Evolutionary conservation across 352 stramenopile species (phyloP).

Genomic region (Pythium rishiriense): DNA sequence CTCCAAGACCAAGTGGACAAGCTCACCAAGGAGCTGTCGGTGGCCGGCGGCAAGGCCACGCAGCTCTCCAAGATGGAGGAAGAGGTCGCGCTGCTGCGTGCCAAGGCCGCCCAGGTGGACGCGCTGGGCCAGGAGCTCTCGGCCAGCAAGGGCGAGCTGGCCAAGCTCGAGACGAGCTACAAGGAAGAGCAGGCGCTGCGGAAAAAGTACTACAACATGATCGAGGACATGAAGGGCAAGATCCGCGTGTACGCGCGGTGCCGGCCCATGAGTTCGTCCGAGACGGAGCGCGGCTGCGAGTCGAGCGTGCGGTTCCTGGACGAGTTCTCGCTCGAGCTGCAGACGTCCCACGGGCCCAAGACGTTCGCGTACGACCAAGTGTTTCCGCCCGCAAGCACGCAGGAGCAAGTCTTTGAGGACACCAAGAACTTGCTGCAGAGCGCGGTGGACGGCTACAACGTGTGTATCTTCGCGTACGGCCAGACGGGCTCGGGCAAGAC

Average conservation of each 20-base stretch:
- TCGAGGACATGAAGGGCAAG: conserved; percentile 96
- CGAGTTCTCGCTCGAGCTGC: conserved; percentile 86
- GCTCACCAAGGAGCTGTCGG: conserved; percentile 48
- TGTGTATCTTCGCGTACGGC: conserved; percentile 94
- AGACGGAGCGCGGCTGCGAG: conserved; percentile 76
- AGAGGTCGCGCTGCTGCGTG: conserved; percentile 52
- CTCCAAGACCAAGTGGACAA: conserved; percentile 54
- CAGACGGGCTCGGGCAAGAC: conserved; percentile 94
- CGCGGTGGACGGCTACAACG: conserved; percentile 90
- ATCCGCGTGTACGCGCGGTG: conserved; percentile 93
- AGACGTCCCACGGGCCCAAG: conserved; percentile 75
- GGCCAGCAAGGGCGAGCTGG: conserved; percentile 32
- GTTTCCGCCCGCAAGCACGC: conserved; percentile 74
- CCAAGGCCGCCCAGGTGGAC: conserved; percentile 51
- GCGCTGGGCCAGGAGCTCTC: conserved; percentile 51
- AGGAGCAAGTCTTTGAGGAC: conserved; percentile 92
- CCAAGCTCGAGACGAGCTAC: conserved; percentile 76
- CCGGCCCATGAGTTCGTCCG: conserved; percentile 88
- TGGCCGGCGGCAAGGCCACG: conserved; percentile 45
- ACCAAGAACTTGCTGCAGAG: conserved; percentile 91
- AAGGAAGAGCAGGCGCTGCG: conserved; percentile 87
- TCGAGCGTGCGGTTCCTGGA: conserved; percentile 70
- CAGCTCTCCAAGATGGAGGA: conserved; percentile 61
- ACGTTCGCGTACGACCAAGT: conserved; percentile 91
- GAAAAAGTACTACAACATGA: conserved; percentile 96